Conservation (phyloP, 2,329 filamentous ascomycete genomes). For the Penicillium olsonii region DNA sequence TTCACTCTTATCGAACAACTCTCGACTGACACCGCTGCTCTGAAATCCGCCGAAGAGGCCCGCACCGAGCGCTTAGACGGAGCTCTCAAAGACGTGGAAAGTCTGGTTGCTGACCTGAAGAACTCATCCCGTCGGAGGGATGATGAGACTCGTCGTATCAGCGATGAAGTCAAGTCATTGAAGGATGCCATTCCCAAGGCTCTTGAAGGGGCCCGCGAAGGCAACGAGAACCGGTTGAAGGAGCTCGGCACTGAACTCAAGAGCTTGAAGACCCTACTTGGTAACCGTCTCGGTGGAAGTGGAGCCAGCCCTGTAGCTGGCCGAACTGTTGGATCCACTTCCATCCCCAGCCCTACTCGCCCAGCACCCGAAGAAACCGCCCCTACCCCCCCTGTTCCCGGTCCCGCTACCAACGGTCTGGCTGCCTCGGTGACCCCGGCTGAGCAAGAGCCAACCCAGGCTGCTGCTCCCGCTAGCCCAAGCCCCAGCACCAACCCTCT, state of each 20-base stretch:
- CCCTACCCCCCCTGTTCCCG: constrained; percentile 18
- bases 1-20: constrained; percentile 92
- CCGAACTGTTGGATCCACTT: constrained; percentile 30
- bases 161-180: constrained; percentile 79
- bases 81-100: constrained; percentile 80
- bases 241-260: constrained; percentile 86
- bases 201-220: constrained; percentile 81
- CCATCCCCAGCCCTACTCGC: constrained; percentile 23
- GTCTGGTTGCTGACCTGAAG: constrained; percentile 78
- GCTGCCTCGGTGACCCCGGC: constrained; percentile 32
- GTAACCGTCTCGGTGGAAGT: constrained; percentile 57
- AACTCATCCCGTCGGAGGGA: constrained; percentile 77
- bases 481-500: constrained; percentile 50
- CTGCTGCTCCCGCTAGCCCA: constrained; percentile 26
- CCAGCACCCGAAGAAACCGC: constrained; percentile 25
- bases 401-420: constrained; percentile 27
- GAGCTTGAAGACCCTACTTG: constrained; percentile 86
- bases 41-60: constrained; percentile 84
- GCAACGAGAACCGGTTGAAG: constrained; percentile 75
- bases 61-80: constrained; percentile 81
- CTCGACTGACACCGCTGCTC: constrained; percentile 79
- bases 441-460: constrained; percentile 28
- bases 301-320: constrained; percentile 35
- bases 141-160: constrained; percentile 81
- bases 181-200: constrained; percentile 87